Evolutionary conservation across 495 filamentous ascomycete genomes (phyloP), one percentile per base, ranked within the genome.

Genomic region (Penicillium daleae): DNA sequence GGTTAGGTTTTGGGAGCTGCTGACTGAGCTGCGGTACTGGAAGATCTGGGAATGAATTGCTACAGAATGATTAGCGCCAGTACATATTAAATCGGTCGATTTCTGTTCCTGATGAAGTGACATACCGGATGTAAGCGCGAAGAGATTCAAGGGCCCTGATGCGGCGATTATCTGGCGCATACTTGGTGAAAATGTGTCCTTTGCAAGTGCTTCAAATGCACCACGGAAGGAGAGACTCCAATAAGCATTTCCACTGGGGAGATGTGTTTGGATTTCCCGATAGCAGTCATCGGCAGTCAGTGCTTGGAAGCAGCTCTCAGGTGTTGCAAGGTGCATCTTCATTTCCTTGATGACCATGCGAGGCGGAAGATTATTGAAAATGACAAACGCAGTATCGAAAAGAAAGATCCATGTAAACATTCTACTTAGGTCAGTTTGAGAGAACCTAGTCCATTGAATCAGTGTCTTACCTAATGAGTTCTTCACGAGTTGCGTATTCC

Each of bases 271-370:
- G 13, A 66, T 60, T 27, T 60, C 59, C 3, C 57, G 35, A 32
- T 68, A 57, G 21, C 66, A 69, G 49, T 63, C n/a, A 35, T 66
- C 66, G 21, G 69, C 66, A 3, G 66, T 60, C 12, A 49, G n/a
- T 6, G 72, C 72, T 60, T 76, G 74, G 44, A 76, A 76, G 27
- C 72, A 73, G 4, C 66, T 46, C 60, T 76, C 74, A 13, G 74
- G 65, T 6, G 33, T 48, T 33, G 68, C 64, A 57, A 74, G 62
- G 37, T 71, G 61, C 53, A 76, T 67, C 19, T 68, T 72, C 62
- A 76, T 66, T 27, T 76, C 74, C 37, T 71, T 67, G 21, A 73
- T 66, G 1, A 71, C 63, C 63, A 74, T 71, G n/a, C 74, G 61
- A 12, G 72, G 74, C 7, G 71, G 71, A 1, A 69, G 50, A 22